Conservation (phyloP, 805 yeast species). For the Saturnispora gosingensis region DNA sequence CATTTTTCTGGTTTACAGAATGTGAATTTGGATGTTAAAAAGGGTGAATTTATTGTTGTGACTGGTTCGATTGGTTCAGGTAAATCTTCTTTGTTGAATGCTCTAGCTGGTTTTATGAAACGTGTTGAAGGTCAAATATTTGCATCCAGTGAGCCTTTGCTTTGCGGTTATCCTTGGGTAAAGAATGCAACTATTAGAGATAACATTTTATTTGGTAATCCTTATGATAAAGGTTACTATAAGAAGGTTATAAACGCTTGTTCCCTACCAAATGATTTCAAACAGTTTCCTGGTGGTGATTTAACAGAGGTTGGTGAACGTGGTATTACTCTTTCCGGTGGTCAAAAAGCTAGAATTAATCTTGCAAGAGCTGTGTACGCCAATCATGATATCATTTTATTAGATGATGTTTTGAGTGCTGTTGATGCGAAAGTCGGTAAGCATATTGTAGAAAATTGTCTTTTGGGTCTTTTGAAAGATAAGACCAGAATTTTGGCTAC, state of each 20-base stretch:
- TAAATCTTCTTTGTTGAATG: conserved; percentile 61
- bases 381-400: conserved; percentile 44
- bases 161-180: conserved; percentile 71
- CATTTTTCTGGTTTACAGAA: conserved; percentile 39
- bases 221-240: conserved; percentile 43
- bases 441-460: conserved; percentile 48
- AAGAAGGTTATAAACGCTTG: conserved; percentile 51
- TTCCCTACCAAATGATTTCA: conserved; percentile 56
- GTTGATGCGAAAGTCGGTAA: conserved; percentile 66
- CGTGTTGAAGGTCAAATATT: conserved; percentile 41
- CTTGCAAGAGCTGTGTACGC: conserved; percentile 64
- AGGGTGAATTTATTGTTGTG: conserved; percentile 64
- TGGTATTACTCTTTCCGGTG: conserved; percentile 82
- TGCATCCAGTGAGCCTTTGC: conserved; percentile 42
- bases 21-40: conserved; percentile 43
- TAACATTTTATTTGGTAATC: conserved; percentile 60
- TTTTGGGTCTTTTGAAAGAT: conserved; percentile 44
- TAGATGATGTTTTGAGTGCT: conserved; percentile 63
- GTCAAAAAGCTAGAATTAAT: conserved; percentile 73
- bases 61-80: conserved; percentile 67
- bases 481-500: conserved; percentile 75
- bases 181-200: conserved; percentile 72
- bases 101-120: conserved; percentile 65
- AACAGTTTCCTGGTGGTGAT: conserved; percentile 65
- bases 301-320: conserved; percentile 75